These are phyloP conservation scores for Paracoccidioides brasiliensis DNA, from an alignment of 2,329 filamentous ascomycete genomes.

Conservation along the genomic window DNA sequence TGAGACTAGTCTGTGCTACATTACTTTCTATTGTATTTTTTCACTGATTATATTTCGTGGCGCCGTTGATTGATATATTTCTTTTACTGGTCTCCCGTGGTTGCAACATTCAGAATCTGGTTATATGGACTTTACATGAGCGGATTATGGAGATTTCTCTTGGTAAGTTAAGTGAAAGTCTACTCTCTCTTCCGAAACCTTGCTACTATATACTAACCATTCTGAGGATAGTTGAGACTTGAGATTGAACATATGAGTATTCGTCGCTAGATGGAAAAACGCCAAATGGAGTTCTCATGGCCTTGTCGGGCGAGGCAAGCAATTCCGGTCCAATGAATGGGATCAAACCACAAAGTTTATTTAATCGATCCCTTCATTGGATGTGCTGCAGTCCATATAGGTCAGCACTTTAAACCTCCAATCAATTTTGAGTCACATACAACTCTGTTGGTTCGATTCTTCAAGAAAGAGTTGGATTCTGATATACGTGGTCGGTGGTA, in stretches of 20 bases:
- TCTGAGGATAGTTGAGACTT: background rate
- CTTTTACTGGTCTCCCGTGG: constrained; percentile 3
- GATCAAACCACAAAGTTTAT: background rate
- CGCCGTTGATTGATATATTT: constrained; percentile 3
- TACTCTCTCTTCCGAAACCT: background rate
- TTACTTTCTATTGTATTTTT: constrained; percentile 2
- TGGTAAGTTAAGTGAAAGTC: background rate
- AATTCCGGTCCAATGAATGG: background rate
- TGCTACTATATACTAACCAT: background rate
- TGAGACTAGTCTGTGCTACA: constrained; percentile 1
- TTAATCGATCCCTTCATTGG: background rate
- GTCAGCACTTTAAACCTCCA: background rate
- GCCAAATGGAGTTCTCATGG: background rate
- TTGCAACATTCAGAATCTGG: constrained; percentile 5
- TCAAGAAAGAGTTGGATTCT: too few relatives aligned
- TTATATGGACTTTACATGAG: constrained; percentile 1
- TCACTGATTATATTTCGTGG: background rate
- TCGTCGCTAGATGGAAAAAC: background rate
- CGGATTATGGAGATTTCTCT: background rate
- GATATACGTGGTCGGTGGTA: too few relatives aligned
- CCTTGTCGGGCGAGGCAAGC: background rate
- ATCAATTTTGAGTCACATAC: background rate
- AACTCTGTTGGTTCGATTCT: background rate
- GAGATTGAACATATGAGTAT: background rate
- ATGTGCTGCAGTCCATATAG: background rate